Conservation (phyloP, 768 basidiomycete species). For the Leccinum pellstonianum region DNA sequence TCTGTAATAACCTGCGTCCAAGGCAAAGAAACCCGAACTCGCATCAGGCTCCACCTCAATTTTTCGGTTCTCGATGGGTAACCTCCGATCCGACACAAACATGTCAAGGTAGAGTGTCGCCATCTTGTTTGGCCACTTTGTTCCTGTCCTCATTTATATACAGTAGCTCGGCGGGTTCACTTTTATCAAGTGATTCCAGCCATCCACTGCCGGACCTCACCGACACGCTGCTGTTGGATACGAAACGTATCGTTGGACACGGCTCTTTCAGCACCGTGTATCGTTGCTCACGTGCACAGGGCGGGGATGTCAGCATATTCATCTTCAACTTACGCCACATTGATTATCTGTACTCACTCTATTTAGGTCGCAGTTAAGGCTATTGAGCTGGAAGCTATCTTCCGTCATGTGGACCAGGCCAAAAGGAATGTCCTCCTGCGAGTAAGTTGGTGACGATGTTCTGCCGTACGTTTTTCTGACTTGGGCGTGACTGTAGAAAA, state of each 20-base stretch:
- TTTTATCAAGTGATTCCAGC: not conserved
- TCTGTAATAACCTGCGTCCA: not conserved
- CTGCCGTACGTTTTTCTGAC: not conserved
- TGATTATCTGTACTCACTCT: not conserved
- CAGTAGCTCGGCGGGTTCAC: not conserved
- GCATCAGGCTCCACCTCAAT: not conserved
- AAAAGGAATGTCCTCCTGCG: not conserved
- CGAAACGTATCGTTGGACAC: not conserved
- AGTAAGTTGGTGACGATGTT: not conserved
- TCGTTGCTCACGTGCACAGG: not conserved
- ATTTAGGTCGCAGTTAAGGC: conserved; percentile 9
- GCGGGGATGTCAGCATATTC: not conserved
- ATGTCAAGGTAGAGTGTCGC: not conserved
- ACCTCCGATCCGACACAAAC: not conserved
- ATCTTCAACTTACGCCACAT: no score
- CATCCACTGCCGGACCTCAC: conserved; percentile 2
- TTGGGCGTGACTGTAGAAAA: no score
- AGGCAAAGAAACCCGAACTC: not conserved
- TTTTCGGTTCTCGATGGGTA: not conserved
- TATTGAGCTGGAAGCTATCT: not conserved
- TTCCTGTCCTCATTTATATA: not conserved
- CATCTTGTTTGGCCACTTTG: not conserved
- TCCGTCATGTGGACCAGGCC: not conserved
- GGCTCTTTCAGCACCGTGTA: conserved; percentile 2
- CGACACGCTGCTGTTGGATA: not conserved